These are phyloP conservation scores for Isabelozyma rhagii DNA, from an alignment of 805 yeast genomes.

Conservation along the genomic window DNA sequence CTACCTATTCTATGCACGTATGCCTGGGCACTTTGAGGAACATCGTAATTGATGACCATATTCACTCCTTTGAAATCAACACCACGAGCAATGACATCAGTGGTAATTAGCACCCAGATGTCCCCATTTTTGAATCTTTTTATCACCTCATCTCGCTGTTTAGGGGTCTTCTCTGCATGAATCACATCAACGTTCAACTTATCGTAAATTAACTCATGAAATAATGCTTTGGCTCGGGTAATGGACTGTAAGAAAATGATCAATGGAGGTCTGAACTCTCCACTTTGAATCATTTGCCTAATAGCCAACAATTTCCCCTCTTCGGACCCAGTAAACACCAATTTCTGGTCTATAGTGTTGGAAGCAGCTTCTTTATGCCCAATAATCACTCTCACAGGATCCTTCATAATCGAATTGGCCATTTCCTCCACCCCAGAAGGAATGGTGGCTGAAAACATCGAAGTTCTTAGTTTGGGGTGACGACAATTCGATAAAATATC, in stretches of 20 bases:
- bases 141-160: conserved; percentile 82
- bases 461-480: conserved; percentile 53
- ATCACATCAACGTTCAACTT: conserved; percentile 91
- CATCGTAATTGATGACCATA: conserved; percentile 92
- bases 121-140: conserved; percentile 86
- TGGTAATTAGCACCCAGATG: conserved; percentile 93
- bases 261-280: conserved; percentile 89
- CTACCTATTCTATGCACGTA: conserved; percentile 98
- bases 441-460: conserved; percentile 92
- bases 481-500: conserved; percentile 64
- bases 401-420: conserved; percentile 80
- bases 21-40: conserved; percentile 89
- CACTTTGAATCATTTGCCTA: conserved; percentile 79
- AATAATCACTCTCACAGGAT: conserved; percentile 81
- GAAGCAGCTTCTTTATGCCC: conserved; percentile 96
- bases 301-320: conserved; percentile 93
- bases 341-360: conserved; percentile 72
- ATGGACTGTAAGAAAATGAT: conserved; percentile 89
- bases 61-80: conserved; percentile 96
- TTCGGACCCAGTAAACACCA: conserved; percentile 87
- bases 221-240: conserved; percentile 90
- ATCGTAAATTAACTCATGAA: conserved; percentile 90
- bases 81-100: conserved; percentile 96
- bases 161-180: conserved; percentile 89
- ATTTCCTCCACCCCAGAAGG: conserved; percentile 90